Conservation (phyloP, 2,329 filamentous ascomycete genomes). For the Macrophomina pseudophaseolina region DNA sequence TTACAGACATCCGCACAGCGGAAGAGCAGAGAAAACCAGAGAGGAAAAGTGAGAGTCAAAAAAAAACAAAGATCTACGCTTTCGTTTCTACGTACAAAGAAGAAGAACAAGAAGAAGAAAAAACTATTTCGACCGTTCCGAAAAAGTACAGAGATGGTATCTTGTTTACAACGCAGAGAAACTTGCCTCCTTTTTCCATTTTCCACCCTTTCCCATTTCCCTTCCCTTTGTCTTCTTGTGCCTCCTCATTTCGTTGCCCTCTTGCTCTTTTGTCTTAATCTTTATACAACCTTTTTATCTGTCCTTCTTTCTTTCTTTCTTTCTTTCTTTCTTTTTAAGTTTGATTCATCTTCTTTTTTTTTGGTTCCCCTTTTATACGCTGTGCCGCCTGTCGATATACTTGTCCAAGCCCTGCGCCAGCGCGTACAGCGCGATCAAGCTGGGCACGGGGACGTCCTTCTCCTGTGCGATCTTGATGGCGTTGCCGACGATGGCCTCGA, state of each 20-base stretch:
- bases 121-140: neutral
- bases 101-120: neutral
- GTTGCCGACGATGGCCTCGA: slow-evolving; percentile 58
- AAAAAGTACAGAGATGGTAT: slow-evolving; percentile 23
- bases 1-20: neutral
- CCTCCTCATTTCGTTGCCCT: neutral
- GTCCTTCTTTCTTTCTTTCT: neutral
- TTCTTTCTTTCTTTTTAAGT: neutral
- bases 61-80: slow-evolving; percentile 12
- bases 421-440: slow-evolving; percentile 53
- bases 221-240: neutral
- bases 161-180: slow-evolving; percentile 2
- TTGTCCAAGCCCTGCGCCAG: slow-evolving; percentile 50
- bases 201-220: neutral
- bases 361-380: neutral
- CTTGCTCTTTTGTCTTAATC: neutral
- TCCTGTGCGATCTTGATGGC: slow-evolving; percentile 48
- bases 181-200: neutral
- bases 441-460: slow-evolving; percentile 47
- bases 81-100: slow-evolving; percentile 12
- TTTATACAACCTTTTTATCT: no score
- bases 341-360: neutral
- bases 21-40: neutral
- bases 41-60: neutral
- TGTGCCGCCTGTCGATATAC: slow-evolving; percentile 31